Evolutionary conservation across 176 grass and related monocot genomes (phyloP).

Genomic region (Oryza nivara): DNA sequence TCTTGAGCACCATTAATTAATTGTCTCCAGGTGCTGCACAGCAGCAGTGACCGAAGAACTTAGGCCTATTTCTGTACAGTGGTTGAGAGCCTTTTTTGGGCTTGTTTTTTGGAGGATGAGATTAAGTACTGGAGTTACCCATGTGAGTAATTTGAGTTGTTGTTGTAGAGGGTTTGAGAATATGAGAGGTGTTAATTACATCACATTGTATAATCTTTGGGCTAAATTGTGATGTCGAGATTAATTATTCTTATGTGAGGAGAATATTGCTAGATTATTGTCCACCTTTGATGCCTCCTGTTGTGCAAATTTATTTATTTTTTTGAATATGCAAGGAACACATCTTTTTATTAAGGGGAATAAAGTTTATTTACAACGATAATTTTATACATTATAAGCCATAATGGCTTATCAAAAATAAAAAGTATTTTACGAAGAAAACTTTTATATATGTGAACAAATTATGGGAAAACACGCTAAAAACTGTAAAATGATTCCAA

Average conservation of each 20-base stretch:
- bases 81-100: background rate
- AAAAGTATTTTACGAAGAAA: too few relatives aligned
- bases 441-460: too few relatives aligned
- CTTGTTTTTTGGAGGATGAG: constrained; percentile 19
- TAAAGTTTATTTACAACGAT: too few relatives aligned
- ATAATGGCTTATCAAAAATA: too few relatives aligned
- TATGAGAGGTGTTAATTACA: background rate
- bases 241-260: background rate
- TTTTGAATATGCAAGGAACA: too few relatives aligned
- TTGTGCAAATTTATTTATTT: background rate
- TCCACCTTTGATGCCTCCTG: background rate
- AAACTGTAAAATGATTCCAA: too few relatives aligned
- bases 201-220: constrained; percentile 15
- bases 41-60: background rate
- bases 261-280: background rate
- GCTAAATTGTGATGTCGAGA: background rate
- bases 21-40: background rate
- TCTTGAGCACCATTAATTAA: background rate
- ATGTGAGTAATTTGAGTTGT: background rate
- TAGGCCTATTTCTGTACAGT: constrained; percentile 49
- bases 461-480: too few relatives aligned
- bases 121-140: constrained; percentile 24
- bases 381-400: too few relatives aligned
- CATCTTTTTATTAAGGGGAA: too few relatives aligned
- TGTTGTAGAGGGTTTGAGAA: constrained; percentile 24